A percentile compares a stretch with the other conserved stretches of the same genome.
phyloP scores from a whole-genome alignment of 1,284 basidiomycete genomes.

The Schizophyllum commune region DNA sequence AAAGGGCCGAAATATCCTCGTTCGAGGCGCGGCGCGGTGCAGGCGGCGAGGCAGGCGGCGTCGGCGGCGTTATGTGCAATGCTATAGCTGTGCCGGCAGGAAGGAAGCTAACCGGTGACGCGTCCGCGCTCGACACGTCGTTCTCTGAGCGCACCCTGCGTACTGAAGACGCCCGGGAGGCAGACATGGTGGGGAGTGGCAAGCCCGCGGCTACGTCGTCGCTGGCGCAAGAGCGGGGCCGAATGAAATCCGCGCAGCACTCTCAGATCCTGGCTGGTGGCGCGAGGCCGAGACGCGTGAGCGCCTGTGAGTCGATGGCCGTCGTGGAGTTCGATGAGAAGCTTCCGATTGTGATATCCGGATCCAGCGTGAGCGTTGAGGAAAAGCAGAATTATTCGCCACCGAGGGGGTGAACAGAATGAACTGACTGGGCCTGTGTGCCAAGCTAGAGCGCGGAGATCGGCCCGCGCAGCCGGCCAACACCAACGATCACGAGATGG shows the following conservation, averaged over 20 bases:
- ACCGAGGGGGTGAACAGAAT: too few species aligned
- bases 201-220: not conserved
- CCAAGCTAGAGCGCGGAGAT: too few species aligned
- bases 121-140: not conserved
- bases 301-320: too few species aligned
- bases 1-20: not conserved
- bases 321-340: too few species aligned
- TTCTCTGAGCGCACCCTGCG: not conserved
- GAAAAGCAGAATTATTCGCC: too few species aligned
- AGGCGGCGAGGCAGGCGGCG: not conserved
- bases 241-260: not conserved
- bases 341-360: too few species aligned
- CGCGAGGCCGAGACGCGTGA: too few species aligned
- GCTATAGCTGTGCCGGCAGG: not conserved
- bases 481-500: too few species aligned
- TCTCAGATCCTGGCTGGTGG: too few species aligned
- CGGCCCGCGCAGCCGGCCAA: too few species aligned
- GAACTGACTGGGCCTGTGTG: too few species aligned
- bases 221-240: not conserved
- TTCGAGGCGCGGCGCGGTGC: not conserved
- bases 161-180: constrained; percentile 1
- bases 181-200: constrained; percentile 7
- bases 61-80: not conserved
- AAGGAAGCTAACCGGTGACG: not conserved
- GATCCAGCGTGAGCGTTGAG: too few species aligned